Base-by-base conservation (phyloP, 345 rosid species). In the Eucalyptus urophylla region DNA sequence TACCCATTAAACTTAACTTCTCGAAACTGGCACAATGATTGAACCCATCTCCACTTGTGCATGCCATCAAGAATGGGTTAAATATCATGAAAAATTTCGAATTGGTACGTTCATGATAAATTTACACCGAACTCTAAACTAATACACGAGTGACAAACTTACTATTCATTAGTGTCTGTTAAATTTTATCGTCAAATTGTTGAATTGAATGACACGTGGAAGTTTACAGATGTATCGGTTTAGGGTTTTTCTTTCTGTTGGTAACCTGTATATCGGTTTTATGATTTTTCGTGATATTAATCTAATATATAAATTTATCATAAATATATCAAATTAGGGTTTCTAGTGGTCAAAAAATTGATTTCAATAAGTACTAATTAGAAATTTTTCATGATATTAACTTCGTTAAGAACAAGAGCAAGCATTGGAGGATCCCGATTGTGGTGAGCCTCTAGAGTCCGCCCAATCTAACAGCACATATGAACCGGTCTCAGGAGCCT, bases 51-150 rank as follows among this genome's bases (percentile, higher is more conserved):
- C 17, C 33, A 65, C 72, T 29, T 4, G 19, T 7, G 33, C 72
- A 4, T 29, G 14, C 37, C 33, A 14, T 14, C 8, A 4, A 60
- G 31, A 60, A 62, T 27, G 11, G 11, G 58, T 21, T 21, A 17
- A 17, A 19, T 53, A 54, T 4, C 0, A 54, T 0, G 60, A 8
- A 54, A 21, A 54, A 8, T 54, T 9, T 22, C 1, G 0, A 22
- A 1, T 8, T 8, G 2, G 1, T 0, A 1, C 2, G 0, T 54
- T 0, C 1, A 54, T 2, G 0, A 21, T 14, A 49, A 49, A 49
- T 49, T 49, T 49, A 49, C 0, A 0, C 58, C 11, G 0, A 54
- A 54, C 1, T 54, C 54, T 16, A 51, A 54, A 21, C 0, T 4
- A 0, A 2, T 54, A 8, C 4, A 51, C 1, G 7, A 17, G 54